Percentiles rank a stretch among this genome's conserved stretches.
Evolutionary conservation across 2,329 filamentous ascomycete species (phyloP).

Genomic region (Aureobasidium uvarum): DNA sequence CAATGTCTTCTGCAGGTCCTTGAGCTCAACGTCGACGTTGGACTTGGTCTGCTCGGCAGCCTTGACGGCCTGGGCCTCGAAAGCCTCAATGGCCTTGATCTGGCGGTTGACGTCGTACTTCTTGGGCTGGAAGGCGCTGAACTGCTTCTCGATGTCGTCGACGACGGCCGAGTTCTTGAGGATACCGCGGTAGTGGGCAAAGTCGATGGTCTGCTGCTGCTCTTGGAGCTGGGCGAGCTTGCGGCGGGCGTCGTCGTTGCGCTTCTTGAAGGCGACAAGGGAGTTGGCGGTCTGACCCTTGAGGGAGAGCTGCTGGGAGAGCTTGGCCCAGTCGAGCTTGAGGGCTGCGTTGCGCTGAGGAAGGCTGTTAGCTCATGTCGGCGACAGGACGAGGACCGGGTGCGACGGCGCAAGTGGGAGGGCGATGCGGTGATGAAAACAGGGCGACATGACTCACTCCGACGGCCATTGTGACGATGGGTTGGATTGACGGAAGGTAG

Average conservation of each 20-base stretch:
- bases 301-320: constrained; percentile 91
- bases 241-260: constrained; percentile 97
- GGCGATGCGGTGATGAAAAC: not conserved
- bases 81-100: constrained; percentile 96
- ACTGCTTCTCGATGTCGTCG: constrained; percentile 96
- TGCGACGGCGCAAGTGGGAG: not conserved
- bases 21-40: constrained; percentile 91
- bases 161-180: constrained; percentile 96
- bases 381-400: constrained; percentile 5
- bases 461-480: constrained; percentile 61
- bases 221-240: constrained; percentile 82
- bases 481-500: constrained; percentile 48
- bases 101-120: constrained; percentile 92
- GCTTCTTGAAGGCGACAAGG: constrained; percentile 97
- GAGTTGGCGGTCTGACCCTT: constrained; percentile 89
- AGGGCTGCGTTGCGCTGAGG: constrained; percentile 91
- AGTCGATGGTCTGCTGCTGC: constrained; percentile 84
- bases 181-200: constrained; percentile 82
- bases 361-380: constrained; percentile 15
- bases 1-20: constrained; percentile 89
- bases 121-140: constrained; percentile 84
- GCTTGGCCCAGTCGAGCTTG: constrained; percentile 99
- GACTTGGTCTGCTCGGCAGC: constrained; percentile 96
- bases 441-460: constrained; percentile 55
- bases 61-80: constrained; percentile 95